phyloP scores from a whole-genome alignment of 1,284 basidiomycete species.

The Phylloboletellus chloephorus region DNA sequence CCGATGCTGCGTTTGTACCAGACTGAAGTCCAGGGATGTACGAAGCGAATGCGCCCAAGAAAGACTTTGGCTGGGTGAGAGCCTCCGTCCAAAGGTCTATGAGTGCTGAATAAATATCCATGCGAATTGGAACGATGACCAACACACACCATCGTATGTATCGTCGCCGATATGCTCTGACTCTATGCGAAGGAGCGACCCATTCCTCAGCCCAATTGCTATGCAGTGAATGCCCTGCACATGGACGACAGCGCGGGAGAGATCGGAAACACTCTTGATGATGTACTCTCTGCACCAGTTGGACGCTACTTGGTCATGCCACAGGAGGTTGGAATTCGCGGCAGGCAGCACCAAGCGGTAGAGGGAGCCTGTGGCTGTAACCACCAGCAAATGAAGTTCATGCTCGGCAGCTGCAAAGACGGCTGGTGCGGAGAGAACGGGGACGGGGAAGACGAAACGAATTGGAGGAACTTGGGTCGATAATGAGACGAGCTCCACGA shows the following conservation, averaged over 20 bases:
- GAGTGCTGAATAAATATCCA: slow-evolving; percentile 9
- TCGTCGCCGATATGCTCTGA: slow-evolving; percentile 51
- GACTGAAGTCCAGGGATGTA: slow-evolving; percentile 55
- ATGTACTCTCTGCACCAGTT: slow-evolving; percentile 68
- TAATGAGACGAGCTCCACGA: slow-evolving; percentile 73
- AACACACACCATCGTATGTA: slow-evolving; percentile 47
- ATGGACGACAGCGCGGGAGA: slow-evolving; percentile 52
- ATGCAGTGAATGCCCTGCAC: slow-evolving; percentile 69
- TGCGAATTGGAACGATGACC: slow-evolving; percentile 4
- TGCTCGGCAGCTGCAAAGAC: slow-evolving; percentile 56
- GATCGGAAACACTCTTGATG: slow-evolving; percentile 48
- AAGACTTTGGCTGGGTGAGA: slow-evolving; percentile 54
- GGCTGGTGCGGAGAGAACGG: slow-evolving; percentile 62
- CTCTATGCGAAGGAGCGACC: slow-evolving; percentile 69
- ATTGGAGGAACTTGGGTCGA: slow-evolving; percentile 58
- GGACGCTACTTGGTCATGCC: slow-evolving; percentile 49
- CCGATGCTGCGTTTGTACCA: slow-evolving; percentile 41
- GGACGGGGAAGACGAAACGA: slow-evolving; percentile 73
- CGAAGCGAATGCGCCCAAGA: slow-evolving; percentile 60
- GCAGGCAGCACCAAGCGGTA: slow-evolving; percentile 71
- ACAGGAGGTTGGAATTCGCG: slow-evolving; percentile 47
- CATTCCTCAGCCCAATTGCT: slow-evolving; percentile 60
- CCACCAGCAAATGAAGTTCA: slow-evolving; percentile 66
- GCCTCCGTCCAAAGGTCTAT: slow-evolving; percentile 67
- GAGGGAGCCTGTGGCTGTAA: slow-evolving; percentile 68